A percentile compares a stretch with the other conserved stretches of the same genome.
Evolutionary conservation across 352 stramenopile species (phyloP).

Genomic region (Phytophthora europaea): DNA sequence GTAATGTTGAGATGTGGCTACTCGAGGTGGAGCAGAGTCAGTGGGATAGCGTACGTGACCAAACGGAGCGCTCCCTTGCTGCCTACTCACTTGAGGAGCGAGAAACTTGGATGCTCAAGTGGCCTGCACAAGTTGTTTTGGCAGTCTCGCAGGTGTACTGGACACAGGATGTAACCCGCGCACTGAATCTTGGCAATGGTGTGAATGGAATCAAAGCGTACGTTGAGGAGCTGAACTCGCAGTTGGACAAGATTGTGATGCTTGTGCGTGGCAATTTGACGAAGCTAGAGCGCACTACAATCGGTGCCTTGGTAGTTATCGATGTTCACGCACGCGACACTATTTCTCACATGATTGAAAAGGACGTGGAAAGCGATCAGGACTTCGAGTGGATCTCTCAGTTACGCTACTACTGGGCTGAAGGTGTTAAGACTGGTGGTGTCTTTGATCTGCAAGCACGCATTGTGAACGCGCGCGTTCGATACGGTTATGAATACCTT

Average conservation of each 20-base stretch:
- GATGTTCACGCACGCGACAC: constrained; percentile 95
- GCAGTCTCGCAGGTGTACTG: constrained; percentile 95
- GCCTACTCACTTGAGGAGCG: constrained; percentile 86
- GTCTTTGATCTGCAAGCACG: constrained; percentile 85
- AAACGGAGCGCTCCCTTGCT: constrained; percentile 89
- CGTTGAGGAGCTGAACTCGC: constrained; percentile 84
- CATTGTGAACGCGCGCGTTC: constrained; percentile 91
- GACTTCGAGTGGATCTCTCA: constrained; percentile 96
- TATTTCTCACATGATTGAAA: constrained; percentile 93
- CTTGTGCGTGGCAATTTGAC: constrained; percentile 93
- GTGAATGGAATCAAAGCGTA: constrained; percentile 83
- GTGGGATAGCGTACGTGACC: constrained; percentile 93
- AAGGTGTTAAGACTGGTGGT: constrained; percentile 60
- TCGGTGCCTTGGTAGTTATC: constrained; percentile 94
- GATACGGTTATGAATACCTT: constrained; percentile 94
- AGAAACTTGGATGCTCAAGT: constrained; percentile 94
- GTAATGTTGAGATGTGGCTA: constrained; percentile 96
- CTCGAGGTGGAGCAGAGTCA: constrained; percentile 93
- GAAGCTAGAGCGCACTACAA: constrained; percentile 93
- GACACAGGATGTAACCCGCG: constrained; percentile 93
- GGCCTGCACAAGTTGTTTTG: constrained; percentile 95
- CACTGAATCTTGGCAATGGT: constrained; percentile 76
- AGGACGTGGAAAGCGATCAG: constrained; percentile 86
- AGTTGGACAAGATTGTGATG: constrained; percentile 93
- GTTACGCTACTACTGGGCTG: constrained; percentile 94